Percentiles rank a stretch among this genome's conserved stretches.
These are phyloP conservation scores for Sporothrix phasma DNA, from an alignment of 2,329 filamentous ascomycete genomes.

Conservation along the genomic window DNA sequence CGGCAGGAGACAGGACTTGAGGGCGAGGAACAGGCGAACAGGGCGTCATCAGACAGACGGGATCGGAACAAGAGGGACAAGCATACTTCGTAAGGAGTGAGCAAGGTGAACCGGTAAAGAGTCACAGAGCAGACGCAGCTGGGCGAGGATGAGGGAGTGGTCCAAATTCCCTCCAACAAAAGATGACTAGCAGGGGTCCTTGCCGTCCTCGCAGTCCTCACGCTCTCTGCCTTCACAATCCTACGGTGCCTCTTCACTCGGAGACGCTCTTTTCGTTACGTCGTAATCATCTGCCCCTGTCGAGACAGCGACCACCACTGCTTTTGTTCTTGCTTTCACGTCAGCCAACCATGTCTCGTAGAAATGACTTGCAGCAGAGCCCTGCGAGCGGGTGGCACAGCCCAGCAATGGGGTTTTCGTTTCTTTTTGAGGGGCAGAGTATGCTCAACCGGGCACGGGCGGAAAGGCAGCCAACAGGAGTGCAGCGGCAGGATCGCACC, in stretches of 20 bases:
- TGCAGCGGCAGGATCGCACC: not conserved
- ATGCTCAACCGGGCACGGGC: not conserved
- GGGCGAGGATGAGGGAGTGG: not conserved
- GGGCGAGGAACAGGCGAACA: too few relatives aligned
- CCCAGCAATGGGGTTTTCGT: not conserved
- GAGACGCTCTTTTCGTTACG: too few relatives aligned
- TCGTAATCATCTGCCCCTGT: too few relatives aligned
- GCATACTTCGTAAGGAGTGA: not conserved
- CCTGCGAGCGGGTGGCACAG: not conserved
- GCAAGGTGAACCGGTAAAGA: not conserved
- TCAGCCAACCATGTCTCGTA: not conserved
- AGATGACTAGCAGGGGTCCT: not conserved
- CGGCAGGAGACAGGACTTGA: too few relatives aligned
- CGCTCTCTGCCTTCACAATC: too few relatives aligned
- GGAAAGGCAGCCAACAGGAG: not conserved
- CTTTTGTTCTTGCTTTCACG: not conserved
- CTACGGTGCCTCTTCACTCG: not conserved
- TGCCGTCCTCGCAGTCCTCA: too few relatives aligned
- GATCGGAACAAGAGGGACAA: not conserved
- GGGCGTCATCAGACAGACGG: not conserved
- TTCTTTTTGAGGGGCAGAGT: not conserved
- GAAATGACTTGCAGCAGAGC: not conserved
- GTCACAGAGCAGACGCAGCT: not conserved
- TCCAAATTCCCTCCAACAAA: not conserved
- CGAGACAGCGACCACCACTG: too few relatives aligned